phyloP scores from a whole-genome alignment of 1,139 yeast genomes.

The Nadsonia starkeyi-henricii region DNA sequence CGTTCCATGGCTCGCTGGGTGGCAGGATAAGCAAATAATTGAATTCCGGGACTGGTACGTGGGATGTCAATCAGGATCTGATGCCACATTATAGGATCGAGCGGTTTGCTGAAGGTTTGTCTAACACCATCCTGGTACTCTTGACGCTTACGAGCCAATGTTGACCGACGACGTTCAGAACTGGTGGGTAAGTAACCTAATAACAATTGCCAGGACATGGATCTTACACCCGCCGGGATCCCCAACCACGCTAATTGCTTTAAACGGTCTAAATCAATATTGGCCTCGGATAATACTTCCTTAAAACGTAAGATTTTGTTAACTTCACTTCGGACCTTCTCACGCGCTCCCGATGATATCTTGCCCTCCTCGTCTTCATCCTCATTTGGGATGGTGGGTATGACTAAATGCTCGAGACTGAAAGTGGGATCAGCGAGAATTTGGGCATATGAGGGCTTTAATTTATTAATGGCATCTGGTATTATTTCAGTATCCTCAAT shows the following conservation, averaged over 20 bases:
- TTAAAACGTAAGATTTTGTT: constrained; percentile 55
- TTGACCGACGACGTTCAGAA: constrained; percentile 53
- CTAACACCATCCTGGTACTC: constrained; percentile 68
- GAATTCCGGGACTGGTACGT: constrained; percentile 78
- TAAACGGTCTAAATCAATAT: constrained; percentile 52
- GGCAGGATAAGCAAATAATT: constrained; percentile 50
- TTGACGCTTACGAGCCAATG: constrained; percentile 65
- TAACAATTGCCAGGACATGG: constrained; percentile 78
- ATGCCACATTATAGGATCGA: constrained; percentile 81
- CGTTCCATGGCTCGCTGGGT: constrained; percentile 70
- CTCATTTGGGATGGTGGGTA: neutral
- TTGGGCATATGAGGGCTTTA: neutral
- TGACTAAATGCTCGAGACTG: neutral
- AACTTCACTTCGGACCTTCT: constrained; percentile 29
- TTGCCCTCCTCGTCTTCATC: neutral
- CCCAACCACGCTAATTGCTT: constrained; percentile 89
- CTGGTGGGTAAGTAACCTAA: constrained; percentile 87
- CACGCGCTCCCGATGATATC: neutral
- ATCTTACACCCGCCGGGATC: constrained; percentile 67
- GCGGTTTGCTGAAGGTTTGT: constrained; percentile 45
- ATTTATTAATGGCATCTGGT: neutral
- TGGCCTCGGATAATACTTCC: constrained; percentile 43
- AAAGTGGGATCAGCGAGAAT: neutral
- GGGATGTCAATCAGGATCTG: constrained; percentile 93
- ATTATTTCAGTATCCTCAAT: too few species aligned